Conservation (phyloP, 208 protist genomes). For the Endotrypanum monterogeii region DNA sequence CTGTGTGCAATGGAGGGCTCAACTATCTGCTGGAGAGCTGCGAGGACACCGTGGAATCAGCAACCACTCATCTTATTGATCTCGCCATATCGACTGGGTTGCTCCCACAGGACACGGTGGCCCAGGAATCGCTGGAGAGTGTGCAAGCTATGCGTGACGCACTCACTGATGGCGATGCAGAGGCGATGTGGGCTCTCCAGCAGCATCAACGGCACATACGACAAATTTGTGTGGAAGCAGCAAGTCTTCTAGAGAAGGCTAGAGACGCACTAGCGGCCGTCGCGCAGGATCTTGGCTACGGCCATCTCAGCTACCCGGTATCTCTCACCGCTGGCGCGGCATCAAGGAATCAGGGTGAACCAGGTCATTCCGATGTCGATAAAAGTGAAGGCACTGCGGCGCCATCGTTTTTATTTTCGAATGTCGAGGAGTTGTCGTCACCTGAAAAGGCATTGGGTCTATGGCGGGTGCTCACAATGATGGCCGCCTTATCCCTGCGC, state of each 20-base stretch:
- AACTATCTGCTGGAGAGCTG: conserved; percentile 9
- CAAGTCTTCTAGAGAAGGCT: conserved; percentile 22
- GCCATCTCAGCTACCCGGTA: conserved; percentile 3
- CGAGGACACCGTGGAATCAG: conserved; percentile 27
- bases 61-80: conserved; percentile 23
- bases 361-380: background rate
- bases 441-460: conserved; percentile 34
- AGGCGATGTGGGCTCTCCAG: background rate
- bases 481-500: conserved; percentile 39
- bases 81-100: conserved; percentile 34
- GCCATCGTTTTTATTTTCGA: conserved; percentile 21
- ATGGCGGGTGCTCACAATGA: conserved; percentile 52
- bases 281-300: conserved; percentile 23
- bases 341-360: background rate
- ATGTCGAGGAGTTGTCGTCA: conserved; percentile 41
- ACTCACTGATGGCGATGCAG: background rate
- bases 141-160: conserved; percentile 7
- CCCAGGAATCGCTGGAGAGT: conserved; percentile 14
- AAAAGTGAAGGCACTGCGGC: background rate
- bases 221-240: conserved; percentile 11
- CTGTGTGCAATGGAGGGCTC: conserved; percentile 3
- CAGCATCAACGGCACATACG: conserved; percentile 18
- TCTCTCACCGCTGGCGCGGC: background rate
- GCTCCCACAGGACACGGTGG: conserved; percentile 21
- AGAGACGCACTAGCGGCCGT: conserved; percentile 26